A percentile compares a stretch with the other conserved stretches of the same genome.
Evolutionary conservation across 2,329 filamentous ascomycete species (phyloP).

Genomic region (Trichoderma sp.): DNA sequence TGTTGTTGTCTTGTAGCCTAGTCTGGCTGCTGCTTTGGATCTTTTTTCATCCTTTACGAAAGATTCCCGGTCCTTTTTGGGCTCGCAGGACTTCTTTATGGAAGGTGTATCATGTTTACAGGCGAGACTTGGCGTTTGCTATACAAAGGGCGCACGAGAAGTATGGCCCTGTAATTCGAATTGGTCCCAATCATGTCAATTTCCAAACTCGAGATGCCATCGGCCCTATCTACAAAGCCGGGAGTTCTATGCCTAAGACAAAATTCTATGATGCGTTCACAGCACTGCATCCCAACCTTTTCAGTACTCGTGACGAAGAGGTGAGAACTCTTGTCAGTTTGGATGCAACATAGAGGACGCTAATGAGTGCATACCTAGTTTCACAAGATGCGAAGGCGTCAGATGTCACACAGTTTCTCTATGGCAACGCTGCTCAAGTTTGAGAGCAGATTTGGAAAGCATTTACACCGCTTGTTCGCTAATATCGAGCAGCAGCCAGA

Average conservation of each 20-base stretch:
- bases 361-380: background rate
- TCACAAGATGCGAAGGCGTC: background rate
- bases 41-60: background rate
- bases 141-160: background rate
- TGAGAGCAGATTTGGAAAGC: background rate
- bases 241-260: background rate
- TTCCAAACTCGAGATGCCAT: background rate
- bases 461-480: background rate
- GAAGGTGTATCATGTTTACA: background rate
- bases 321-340: background rate
- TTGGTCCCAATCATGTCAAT: background rate
- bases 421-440: background rate
- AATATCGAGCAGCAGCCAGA: background rate
- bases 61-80: constrained; percentile 1
- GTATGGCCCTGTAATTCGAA: background rate
- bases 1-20: background rate
- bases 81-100: background rate
- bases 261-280: background rate
- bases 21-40: background rate
- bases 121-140: background rate
- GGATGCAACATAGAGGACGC: background rate
- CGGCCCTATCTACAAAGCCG: background rate
- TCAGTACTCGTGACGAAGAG: background rate
- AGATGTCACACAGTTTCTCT: constrained; percentile 1
- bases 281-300: background rate